Conservation (phyloP, 352 stramenopile species). For the Pythium phragmitis region DNA sequence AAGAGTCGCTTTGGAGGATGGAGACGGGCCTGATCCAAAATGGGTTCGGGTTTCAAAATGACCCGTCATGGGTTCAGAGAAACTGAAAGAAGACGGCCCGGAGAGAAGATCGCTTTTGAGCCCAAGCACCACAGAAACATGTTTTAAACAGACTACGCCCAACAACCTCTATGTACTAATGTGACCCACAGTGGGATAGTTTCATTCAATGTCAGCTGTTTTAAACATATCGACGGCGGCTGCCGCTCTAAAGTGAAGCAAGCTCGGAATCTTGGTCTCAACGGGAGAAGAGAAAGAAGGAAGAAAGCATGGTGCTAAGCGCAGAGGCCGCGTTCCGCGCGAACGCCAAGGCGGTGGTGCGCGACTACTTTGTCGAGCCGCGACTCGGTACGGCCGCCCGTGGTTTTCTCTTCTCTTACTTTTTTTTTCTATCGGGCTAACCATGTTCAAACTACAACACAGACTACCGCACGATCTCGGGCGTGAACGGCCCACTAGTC, state of each 20-base stretch:
- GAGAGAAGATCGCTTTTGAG: conserved; percentile 20
- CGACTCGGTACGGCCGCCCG: conserved; percentile 53
- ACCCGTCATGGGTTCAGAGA: neutral
- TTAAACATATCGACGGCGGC: conserved; percentile 15
- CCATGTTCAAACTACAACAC: neutral
- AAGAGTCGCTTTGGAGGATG: conserved; percentile 12
- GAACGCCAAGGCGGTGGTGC: conserved; percentile 79
- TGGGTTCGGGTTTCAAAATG: neutral
- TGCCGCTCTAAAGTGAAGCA: conserved; percentile 15
- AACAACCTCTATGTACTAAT: neutral
- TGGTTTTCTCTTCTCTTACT: neutral
- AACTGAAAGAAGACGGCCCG: neutral
- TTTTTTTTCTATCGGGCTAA: neutral
- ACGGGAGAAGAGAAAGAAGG: conserved; percentile 1
- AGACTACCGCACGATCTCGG: conserved; percentile 97
- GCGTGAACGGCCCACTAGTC: conserved; percentile 98
- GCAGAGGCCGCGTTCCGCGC: conserved; percentile 68
- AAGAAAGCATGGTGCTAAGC: conserved; percentile 51
- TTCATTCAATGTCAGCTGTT: conserved; percentile 1
- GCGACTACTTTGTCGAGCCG: conserved; percentile 86
- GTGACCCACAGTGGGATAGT: neutral
- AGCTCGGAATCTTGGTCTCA: neutral
- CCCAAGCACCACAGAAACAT: neutral
- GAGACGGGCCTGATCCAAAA: neutral
- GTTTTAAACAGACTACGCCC: conserved; percentile 7